Conservation (phyloP, 2,329 filamentous ascomycete species). For the Fusarium cyanostomum region DNA sequence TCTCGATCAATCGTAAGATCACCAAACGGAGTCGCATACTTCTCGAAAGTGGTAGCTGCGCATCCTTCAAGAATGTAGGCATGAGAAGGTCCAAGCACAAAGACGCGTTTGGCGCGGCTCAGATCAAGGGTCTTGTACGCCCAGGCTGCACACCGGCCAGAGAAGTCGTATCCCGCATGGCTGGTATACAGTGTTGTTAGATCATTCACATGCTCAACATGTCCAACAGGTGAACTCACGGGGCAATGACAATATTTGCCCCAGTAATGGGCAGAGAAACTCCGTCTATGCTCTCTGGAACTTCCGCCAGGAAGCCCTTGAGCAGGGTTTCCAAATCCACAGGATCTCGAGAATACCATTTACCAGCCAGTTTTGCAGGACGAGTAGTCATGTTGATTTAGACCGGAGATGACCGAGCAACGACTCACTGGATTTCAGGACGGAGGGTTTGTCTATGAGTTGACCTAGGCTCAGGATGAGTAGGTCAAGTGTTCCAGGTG, state of each 20-base stretch:
- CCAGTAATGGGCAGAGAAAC: constrained; percentile 71
- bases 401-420: too few species aligned
- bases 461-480: too few species aligned
- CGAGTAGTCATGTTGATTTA: constrained; percentile 47
- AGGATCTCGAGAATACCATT: constrained; percentile 80
- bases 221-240: constrained; percentile 66
- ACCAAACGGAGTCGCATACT: constrained; percentile 80
- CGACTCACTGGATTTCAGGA: too few species aligned
- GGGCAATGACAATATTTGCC: constrained; percentile 88
- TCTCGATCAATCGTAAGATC: constrained; percentile 71
- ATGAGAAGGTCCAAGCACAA: constrained; percentile 92
- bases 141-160: constrained; percentile 90
- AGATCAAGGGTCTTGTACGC: constrained; percentile 92
- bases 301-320: constrained; percentile 75
- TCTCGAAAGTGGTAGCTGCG: constrained; percentile 76
- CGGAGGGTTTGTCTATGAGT: too few species aligned
- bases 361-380: constrained; percentile 79
- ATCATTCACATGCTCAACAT: rapidly evolving
- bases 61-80: constrained; percentile 82
- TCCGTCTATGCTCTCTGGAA: constrained; percentile 72
- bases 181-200: constrained; percentile 55
- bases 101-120: constrained; percentile 83
- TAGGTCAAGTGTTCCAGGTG: too few species aligned
- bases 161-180: constrained; percentile 94
- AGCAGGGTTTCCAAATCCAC: constrained; percentile 73